Percentiles rank a stretch among this genome's conserved stretches.
Conservation (phyloP, 768 basidiomycete genomes). For the Termitomyces heimii region DNA sequence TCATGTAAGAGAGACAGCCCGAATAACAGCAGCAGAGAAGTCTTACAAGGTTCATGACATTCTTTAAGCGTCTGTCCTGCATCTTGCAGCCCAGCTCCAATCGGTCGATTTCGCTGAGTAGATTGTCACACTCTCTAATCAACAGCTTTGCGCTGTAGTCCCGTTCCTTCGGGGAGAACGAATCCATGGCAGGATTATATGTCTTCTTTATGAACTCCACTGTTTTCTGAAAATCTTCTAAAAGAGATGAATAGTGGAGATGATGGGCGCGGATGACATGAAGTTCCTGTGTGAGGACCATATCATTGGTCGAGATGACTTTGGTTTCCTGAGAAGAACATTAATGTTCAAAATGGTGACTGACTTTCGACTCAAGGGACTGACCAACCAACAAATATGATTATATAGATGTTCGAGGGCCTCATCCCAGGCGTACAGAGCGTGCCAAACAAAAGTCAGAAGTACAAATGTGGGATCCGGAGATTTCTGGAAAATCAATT, state of each 20-base stretch:
- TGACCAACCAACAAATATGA: constrained; percentile 19
- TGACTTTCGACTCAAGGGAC: neutral
- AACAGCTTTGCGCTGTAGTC: constrained; percentile 27
- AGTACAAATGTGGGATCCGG: constrained; percentile 21
- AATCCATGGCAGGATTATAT: constrained; percentile 44
- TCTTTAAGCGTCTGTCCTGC: constrained; percentile 45
- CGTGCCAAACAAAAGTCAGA: constrained; percentile 20
- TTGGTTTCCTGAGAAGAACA: constrained; percentile 31
- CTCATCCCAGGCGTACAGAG: constrained; percentile 22
- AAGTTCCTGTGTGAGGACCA: constrained; percentile 41
- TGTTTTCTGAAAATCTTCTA: constrained; percentile 41
- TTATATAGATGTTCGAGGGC: constrained; percentile 19
- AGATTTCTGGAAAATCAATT: constrained; percentile 17
- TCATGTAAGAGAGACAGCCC: neutral
- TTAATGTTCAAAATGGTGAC: neutral
- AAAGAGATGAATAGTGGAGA: constrained; percentile 41
- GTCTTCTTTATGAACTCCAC: constrained; percentile 38
- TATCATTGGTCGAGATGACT: constrained; percentile 34
- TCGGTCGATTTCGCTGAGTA: constrained; percentile 45
- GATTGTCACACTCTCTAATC: constrained; percentile 40
- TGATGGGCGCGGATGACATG: constrained; percentile 49
- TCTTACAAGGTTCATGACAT: constrained; percentile 46
- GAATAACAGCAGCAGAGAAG: neutral
- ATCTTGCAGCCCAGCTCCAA: constrained; percentile 31
- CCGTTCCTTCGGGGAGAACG: constrained; percentile 20